Conservation (phyloP, 2,329 filamentous ascomycete species). For the Pestalotiopsis sp. region DNA sequence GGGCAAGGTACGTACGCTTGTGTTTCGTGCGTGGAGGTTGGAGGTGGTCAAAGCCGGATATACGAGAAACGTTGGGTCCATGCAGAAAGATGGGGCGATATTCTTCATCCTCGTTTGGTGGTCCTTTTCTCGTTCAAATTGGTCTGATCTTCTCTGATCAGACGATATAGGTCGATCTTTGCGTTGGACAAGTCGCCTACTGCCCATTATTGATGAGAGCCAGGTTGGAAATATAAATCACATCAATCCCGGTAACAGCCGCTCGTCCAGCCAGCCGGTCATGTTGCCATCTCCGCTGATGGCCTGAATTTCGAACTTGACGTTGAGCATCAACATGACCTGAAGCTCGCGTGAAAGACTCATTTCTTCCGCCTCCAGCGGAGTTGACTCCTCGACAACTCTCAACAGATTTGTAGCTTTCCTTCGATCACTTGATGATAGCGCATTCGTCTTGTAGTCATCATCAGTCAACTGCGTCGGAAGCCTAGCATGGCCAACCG, state of each 20-base stretch:
- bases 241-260: slow-evolving; percentile 29
- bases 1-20: background rate
- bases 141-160: no score
- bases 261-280: slow-evolving; percentile 50
- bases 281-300: slow-evolving; percentile 60
- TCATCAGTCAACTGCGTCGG: slow-evolving; percentile 6
- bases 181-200: background rate
- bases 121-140: no score
- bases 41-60: background rate
- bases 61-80: background rate
- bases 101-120: background rate
- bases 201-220: no score
- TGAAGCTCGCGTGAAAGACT: slow-evolving; percentile 63
- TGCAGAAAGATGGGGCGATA: background rate
- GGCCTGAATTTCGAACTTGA: slow-evolving; percentile 79
- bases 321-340: slow-evolving; percentile 71
- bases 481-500: no score
- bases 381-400: slow-evolving; percentile 34
- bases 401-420: slow-evolving; percentile 58
- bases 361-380: slow-evolving; percentile 32
- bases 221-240: background rate
- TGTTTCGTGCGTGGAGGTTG: background rate
- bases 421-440: slow-evolving; percentile 60
- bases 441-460: slow-evolving; percentile 30
- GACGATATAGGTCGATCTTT: background rate